A percentile compares a stretch with the other conserved stretches of the same genome.
phyloP scores from a whole-genome alignment of 352 stramenopile species.

The Globisporangium cederbergense region DNA sequence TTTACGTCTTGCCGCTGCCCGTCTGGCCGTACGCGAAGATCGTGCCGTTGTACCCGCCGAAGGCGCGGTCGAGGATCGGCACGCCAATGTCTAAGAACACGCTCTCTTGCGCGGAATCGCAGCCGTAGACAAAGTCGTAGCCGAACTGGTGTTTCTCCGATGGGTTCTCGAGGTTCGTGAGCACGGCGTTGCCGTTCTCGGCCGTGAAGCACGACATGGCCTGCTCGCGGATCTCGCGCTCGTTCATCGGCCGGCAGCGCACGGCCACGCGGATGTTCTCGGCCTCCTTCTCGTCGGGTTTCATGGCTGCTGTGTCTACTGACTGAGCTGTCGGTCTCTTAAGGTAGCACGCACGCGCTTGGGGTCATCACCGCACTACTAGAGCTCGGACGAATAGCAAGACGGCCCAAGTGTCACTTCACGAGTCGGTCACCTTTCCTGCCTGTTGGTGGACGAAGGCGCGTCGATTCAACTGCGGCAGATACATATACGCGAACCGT shows the following conservation, averaged over 20 bases:
- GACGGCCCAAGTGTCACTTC: background rate
- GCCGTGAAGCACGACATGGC: constrained; percentile 66
- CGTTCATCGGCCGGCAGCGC: constrained; percentile 89
- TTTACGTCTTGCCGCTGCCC: constrained; percentile 71
- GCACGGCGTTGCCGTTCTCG: constrained; percentile 69
- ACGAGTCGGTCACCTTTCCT: background rate
- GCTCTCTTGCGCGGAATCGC: constrained; percentile 60
- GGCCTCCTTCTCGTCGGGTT: constrained; percentile 73
- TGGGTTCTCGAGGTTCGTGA: constrained; percentile 82
- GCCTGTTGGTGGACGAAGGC: background rate
- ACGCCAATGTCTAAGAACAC: constrained; percentile 81
- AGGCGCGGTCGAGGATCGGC: constrained; percentile 77
- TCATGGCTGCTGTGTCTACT: constrained; percentile 31
- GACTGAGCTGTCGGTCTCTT: background rate
- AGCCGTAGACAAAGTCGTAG: constrained; percentile 88
- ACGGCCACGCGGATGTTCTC: constrained; percentile 92
- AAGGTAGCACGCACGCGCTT: background rate
- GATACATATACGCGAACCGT: background rate
- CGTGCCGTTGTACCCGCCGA: constrained; percentile 88
- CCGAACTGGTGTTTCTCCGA: constrained; percentile 80
- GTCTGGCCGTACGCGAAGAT: constrained; percentile 90
- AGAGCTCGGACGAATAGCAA: background rate
- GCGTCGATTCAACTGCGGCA: background rate
- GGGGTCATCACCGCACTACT: background rate
- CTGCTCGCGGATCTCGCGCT: constrained; percentile 81